Evolutionary conservation across 2,329 filamentous ascomycete species (phyloP).

Genomic region (Scedosporium minutisporum): DNA sequence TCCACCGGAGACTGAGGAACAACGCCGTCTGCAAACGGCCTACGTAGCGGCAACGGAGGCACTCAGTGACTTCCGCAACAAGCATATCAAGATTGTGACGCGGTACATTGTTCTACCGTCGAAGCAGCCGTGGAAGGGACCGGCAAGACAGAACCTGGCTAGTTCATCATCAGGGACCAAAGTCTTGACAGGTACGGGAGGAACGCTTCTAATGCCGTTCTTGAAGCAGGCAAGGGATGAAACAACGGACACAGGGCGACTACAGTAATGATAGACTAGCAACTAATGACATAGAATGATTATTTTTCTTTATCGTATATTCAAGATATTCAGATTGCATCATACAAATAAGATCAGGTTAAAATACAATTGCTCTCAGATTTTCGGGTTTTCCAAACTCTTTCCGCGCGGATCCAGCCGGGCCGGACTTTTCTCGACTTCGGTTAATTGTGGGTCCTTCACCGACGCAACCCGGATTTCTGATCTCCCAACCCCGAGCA

Average conservation of each 20-base stretch:
- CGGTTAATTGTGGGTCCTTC: too few relatives aligned
- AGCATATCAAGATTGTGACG: constrained; percentile 82
- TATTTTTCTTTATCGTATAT: too few relatives aligned
- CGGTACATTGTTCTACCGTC: constrained; percentile 83
- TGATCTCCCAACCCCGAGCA: too few relatives aligned
- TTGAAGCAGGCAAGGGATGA: constrained; percentile 83
- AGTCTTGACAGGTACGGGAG: constrained; percentile 72
- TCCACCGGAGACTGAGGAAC: constrained; percentile 45
- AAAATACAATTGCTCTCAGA: too few relatives aligned
- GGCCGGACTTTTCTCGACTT: too few relatives aligned
- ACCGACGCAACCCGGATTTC: too few relatives aligned
- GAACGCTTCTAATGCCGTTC: constrained; percentile 80
- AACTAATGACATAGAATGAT: too few relatives aligned
- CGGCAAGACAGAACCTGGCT: constrained; percentile 29
- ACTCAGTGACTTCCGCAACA: constrained; percentile 67
- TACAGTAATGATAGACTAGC: not conserved
- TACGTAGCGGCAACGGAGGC: constrained; percentile 70
- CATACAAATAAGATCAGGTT: too few relatives aligned
- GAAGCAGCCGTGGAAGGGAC: constrained; percentile 24
- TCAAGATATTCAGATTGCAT: too few relatives aligned
- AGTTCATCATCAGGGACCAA: constrained; percentile 29
- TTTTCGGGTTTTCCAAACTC: too few relatives aligned
- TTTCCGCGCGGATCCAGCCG: too few relatives aligned
- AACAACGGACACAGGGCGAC: constrained; percentile 39
- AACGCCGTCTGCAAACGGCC: constrained; percentile 24